Evolutionary conservation across 1,139 yeast genomes (phyloP).

Genomic region (Sugiyamaella paludigena): DNA sequence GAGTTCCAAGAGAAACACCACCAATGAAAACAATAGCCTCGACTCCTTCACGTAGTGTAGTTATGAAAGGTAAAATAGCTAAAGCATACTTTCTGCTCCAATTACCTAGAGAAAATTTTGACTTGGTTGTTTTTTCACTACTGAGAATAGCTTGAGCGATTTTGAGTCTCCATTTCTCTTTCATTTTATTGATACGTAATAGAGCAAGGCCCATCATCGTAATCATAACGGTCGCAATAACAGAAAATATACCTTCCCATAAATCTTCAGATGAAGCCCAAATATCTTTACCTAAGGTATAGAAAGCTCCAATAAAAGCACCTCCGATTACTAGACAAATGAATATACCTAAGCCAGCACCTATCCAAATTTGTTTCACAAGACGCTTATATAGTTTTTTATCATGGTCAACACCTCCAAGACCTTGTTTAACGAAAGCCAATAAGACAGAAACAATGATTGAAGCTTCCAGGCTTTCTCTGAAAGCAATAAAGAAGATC

Average conservation of each 20-base stretch:
- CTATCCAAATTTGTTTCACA: slow-evolving; percentile 74
- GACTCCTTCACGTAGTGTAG: slow-evolving; percentile 82
- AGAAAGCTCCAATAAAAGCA: slow-evolving; percentile 85
- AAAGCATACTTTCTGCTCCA: slow-evolving; percentile 60
- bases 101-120: slow-evolving; percentile 37
- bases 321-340: slow-evolving; percentile 78
- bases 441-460: slow-evolving; percentile 85
- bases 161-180: slow-evolving; percentile 89
- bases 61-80: slow-evolving; percentile 75
- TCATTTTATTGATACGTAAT: slow-evolving; percentile 86
- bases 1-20: slow-evolving; percentile 77
- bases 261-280: slow-evolving; percentile 87
- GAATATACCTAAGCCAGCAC: slow-evolving; percentile 67
- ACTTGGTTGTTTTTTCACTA: slow-evolving; percentile 31
- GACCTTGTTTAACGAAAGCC: slow-evolving; percentile 85
- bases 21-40: slow-evolving; percentile 89
- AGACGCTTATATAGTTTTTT: slow-evolving; percentile 57
- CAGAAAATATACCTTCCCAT: slow-evolving; percentile 88
- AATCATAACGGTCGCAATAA: slow-evolving; percentile 80
- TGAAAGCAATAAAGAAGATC: slow-evolving; percentile 77
- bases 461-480: slow-evolving; percentile 90
- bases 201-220: slow-evolving; percentile 91
- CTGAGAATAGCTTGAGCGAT: slow-evolving; percentile 69
- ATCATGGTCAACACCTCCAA: slow-evolving; percentile 48
- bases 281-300: slow-evolving; percentile 72